A percentile compares a stretch with the other conserved stretches of the same genome.
Conservation (phyloP, 2,329 filamentous ascomycete species). For the Fusarium cyanostomum region DNA sequence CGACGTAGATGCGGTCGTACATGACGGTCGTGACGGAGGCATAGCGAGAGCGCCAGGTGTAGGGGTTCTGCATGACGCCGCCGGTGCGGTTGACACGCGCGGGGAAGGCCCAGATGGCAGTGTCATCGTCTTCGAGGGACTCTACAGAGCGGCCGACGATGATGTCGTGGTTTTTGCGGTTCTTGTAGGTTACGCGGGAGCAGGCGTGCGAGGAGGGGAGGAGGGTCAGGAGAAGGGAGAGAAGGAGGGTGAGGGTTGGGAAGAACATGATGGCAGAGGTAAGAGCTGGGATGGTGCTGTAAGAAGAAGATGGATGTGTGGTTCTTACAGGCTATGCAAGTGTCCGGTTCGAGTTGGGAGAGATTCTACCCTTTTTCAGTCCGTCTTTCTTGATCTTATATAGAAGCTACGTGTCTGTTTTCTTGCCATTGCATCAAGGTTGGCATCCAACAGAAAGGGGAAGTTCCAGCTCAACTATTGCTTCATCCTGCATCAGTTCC, state of each 20-base stretch:
- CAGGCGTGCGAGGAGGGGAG: conserved; percentile 5
- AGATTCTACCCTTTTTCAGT: too few species aligned
- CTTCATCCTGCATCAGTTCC: too few species aligned
- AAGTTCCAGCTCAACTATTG: too few species aligned
- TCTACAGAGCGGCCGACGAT: conserved; percentile 26
- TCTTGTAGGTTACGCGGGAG: conserved; percentile 14
- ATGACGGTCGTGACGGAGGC: conserved; percentile 26
- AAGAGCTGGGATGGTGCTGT: background rate
- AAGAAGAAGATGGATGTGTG: too few species aligned
- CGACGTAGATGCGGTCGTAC: conserved; percentile 20
- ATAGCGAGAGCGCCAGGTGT: conserved; percentile 23
- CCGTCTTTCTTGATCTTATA: too few species aligned
- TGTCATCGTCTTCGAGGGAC: conserved; percentile 18
- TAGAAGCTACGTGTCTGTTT: too few species aligned
- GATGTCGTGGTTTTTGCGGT: background rate
- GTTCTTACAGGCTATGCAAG: too few species aligned
- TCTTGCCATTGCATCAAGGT: too few species aligned
- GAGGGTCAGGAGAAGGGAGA: background rate
- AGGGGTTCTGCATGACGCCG: conserved; percentile 5
- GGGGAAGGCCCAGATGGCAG: conserved; percentile 25
- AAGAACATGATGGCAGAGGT: background rate
- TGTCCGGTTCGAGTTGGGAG: too few species aligned
- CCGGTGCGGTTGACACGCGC: conserved; percentile 17
- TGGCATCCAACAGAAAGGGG: too few species aligned
- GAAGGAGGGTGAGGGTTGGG: background rate